phyloP scores from a whole-genome alignment of 2,329 filamentous ascomycete genomes.

The Myrmaecium sp. region DNA sequence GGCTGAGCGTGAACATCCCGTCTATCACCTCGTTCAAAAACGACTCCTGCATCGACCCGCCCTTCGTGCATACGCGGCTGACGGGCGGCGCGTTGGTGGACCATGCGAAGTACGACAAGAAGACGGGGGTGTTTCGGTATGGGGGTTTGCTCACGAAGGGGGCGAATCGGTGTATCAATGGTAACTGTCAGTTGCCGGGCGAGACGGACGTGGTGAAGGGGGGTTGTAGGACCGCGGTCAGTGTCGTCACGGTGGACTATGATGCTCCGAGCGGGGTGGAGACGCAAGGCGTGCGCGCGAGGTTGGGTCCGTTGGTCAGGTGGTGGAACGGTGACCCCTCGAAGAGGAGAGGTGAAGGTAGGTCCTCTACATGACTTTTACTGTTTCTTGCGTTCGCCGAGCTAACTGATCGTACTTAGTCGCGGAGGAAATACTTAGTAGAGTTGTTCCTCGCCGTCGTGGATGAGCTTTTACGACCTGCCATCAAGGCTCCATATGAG shows the following conservation, averaged over 20 bases:
- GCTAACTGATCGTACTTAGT: no score
- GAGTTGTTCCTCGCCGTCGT: no score
- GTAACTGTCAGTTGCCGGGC: slow-evolving; percentile 32
- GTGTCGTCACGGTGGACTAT: slow-evolving; percentile 34
- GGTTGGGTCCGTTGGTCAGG: slow-evolving; percentile 3
- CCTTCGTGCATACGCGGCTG: slow-evolving; percentile 30
- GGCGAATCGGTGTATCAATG: slow-evolving; percentile 34
- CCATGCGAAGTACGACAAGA: slow-evolving; percentile 26
- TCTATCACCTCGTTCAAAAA: slow-evolving; percentile 23
- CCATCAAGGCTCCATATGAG: no score
- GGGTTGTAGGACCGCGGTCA: slow-evolving; percentile 24
- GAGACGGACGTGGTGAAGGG: slow-evolving; percentile 32
- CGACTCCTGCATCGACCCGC: slow-evolving; percentile 23
- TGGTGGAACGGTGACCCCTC: no score
- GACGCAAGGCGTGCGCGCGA: slow-evolving; percentile 8
- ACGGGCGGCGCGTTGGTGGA: slow-evolving; percentile 33
- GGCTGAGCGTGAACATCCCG: slow-evolving; percentile 34
- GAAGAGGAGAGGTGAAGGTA: no score
- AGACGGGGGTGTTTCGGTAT: slow-evolving; percentile 28
- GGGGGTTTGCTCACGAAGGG: slow-evolving; percentile 34
- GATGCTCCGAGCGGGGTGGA: slow-evolving; percentile 24
- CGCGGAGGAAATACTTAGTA: no score
- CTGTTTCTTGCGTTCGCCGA: no score
- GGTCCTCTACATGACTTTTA: no score
- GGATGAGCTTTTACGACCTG: no score